A percentile compares a stretch with the other conserved stretches of the same genome.
Conservation (phyloP, 768 basidiomycete species). For the Hygrophorus pudorinus region DNA sequence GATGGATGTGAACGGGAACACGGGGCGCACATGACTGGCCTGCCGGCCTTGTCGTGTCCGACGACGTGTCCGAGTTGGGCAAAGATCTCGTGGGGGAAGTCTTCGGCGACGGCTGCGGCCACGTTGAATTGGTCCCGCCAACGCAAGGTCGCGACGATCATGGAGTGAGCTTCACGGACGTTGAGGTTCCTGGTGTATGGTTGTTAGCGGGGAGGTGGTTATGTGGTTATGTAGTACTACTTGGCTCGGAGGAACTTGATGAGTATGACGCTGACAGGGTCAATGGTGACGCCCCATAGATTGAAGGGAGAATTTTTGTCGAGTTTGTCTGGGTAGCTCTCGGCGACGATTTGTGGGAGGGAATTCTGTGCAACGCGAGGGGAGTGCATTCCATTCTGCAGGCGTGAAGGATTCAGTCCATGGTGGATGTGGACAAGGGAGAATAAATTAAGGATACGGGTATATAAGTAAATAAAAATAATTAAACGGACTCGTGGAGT, state of each 20-base stretch:
- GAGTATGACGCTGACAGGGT: slow-evolving; percentile 62
- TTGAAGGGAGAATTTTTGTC: slow-evolving; percentile 35
- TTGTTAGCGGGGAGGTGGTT: neutral
- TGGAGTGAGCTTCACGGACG: slow-evolving; percentile 44
- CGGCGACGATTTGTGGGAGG: slow-evolving; percentile 44
- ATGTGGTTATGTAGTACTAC: slow-evolving; percentile 25
- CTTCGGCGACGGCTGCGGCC: slow-evolving; percentile 47
- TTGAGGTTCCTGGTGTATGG: slow-evolving; percentile 38
- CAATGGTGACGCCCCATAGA: slow-evolving; percentile 66
- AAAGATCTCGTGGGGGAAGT: slow-evolving; percentile 54
- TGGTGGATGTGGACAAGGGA: too few relatives aligned
- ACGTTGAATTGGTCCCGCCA: slow-evolving; percentile 65
- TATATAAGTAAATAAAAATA: neutral
- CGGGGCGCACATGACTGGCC: slow-evolving; percentile 55
- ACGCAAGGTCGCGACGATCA: slow-evolving; percentile 57
- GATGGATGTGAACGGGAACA: too few relatives aligned
- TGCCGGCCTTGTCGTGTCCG: slow-evolving; percentile 62
- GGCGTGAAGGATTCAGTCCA: slow-evolving; percentile 62
- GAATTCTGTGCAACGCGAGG: slow-evolving; percentile 22
- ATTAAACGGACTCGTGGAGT: slow-evolving; percentile 6
- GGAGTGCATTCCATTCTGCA: slow-evolving; percentile 60
- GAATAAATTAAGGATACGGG: neutral
- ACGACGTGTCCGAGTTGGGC: slow-evolving; percentile 52
- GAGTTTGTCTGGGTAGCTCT: slow-evolving; percentile 51
- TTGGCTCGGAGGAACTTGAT: slow-evolving; percentile 79